These are phyloP conservation scores for Chytriomyces confervae DNA, from an alignment of 192 early-diverging fungal genomes.

Conservation along the genomic window DNA sequence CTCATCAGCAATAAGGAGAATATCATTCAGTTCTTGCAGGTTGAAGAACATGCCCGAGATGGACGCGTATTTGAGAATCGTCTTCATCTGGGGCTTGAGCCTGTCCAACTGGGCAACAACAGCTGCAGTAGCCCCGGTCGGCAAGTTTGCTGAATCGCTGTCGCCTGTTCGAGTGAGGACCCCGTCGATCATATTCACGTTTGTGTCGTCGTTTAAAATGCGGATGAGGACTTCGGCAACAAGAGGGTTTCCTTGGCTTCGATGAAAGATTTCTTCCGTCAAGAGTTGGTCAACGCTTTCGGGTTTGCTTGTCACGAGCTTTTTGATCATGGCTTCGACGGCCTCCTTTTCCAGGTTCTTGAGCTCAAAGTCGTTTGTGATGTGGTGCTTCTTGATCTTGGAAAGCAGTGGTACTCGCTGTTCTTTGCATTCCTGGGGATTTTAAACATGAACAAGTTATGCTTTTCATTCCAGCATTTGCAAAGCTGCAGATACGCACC, in stretches of 20 bases:
- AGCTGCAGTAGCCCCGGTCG: constrained; percentile 31
- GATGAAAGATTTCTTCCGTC: constrained; percentile 27
- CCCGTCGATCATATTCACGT: constrained; percentile 5
- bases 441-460: not conserved
- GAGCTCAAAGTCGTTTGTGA: constrained; percentile 8
- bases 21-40: constrained; percentile 26
- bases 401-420: constrained; percentile 4
- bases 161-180: constrained; percentile 6
- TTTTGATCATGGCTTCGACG: constrained; percentile 25
- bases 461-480: not conserved
- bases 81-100: constrained; percentile 28
- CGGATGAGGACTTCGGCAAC: constrained; percentile 32
- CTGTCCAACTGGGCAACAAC: constrained; percentile 34
- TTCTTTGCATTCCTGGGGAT: constrained; percentile 33
- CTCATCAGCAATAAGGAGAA: constrained; percentile 23
- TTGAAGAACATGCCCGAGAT: constrained; percentile 35
- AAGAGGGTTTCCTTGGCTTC: constrained; percentile 30
- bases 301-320: not conserved
- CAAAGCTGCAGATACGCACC: constrained; percentile 3
- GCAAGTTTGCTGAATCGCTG: constrained; percentile 6
- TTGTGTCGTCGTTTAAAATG: constrained; percentile 30
- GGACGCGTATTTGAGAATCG: constrained; percentile 31
- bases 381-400: constrained; percentile 9
- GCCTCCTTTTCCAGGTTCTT: constrained; percentile 5
- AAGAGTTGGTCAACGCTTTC: not conserved